A percentile compares a stretch with the other conserved stretches of the same genome.
These are phyloP conservation scores for Salix suchowensis DNA, from an alignment of 345 rosid species.

Conservation along the genomic window DNA sequence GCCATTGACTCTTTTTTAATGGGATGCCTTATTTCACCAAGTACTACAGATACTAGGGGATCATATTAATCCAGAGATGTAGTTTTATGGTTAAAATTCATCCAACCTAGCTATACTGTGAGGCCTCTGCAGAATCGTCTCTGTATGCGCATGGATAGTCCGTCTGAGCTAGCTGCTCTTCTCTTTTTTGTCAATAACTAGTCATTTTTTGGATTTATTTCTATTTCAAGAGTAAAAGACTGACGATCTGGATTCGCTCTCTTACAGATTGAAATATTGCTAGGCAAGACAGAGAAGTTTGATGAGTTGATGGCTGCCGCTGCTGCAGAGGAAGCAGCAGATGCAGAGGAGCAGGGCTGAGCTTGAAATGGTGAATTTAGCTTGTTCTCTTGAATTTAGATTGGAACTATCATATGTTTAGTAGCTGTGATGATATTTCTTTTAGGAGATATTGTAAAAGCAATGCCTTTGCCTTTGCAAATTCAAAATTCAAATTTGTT, in stretches of 20 bases:
- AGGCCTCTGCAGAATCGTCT: not conserved
- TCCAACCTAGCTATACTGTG: not conserved
- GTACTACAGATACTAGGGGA: not conserved
- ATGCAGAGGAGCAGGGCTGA: slow-evolving; percentile 46
- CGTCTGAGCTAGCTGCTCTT: not conserved
- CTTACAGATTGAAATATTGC: slow-evolving; percentile 55
- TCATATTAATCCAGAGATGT: not conserved
- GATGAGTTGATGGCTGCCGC: slow-evolving; percentile 78
- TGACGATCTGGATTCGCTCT: not conserved
- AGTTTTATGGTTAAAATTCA: not conserved
- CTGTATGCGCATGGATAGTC: not conserved
- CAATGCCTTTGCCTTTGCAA: not conserved
- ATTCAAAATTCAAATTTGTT: slow-evolving; percentile 24
- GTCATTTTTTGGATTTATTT: not conserved
- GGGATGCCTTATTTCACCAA: not conserved
- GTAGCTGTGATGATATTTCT: slow-evolving; percentile 2
- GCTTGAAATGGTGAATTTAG: slow-evolving; percentile 4
- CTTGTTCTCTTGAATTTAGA: slow-evolving; percentile 2
- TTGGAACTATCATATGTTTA: slow-evolving; percentile 9
- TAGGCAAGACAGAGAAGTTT: slow-evolving; percentile 62
- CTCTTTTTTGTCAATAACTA: not conserved
- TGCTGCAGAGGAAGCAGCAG: slow-evolving; percentile 47
- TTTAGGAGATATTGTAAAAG: slow-evolving; percentile 27
- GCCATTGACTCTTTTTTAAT: not conserved
- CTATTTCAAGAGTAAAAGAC: not conserved